phyloP scores from a whole-genome alignment of 306 rosid species.

The Cyamopsis tetragonoloba region DNA sequence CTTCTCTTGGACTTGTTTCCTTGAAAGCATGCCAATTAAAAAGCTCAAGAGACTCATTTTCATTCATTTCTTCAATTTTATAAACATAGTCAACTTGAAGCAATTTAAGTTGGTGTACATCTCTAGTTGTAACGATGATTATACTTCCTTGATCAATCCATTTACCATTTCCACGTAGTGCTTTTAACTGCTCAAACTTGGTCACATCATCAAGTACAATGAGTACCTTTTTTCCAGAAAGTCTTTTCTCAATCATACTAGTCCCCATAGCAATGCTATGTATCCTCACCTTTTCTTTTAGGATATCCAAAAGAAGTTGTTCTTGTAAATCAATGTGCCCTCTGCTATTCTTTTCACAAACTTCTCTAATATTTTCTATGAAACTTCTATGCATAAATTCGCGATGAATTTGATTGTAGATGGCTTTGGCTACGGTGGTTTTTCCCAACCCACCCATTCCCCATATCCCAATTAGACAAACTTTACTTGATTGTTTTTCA shows the following conservation, averaged over 20 bases:
- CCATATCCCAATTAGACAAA: not conserved
- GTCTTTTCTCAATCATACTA: not conserved
- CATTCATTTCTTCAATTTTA: not conserved
- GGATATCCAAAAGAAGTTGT: slow-evolving; percentile 2
- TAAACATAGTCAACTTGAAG: not conserved
- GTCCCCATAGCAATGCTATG: not conserved
- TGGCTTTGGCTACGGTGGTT: slow-evolving; percentile 13
- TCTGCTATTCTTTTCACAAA: not conserved
- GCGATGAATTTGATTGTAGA: not conserved
- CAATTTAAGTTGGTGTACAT: not conserved
- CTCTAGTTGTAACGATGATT: slow-evolving; percentile 24
- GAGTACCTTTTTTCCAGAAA: not conserved
- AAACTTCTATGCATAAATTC: not conserved
- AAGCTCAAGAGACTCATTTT: slow-evolving; percentile 25
- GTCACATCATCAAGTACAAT: slow-evolving; percentile 25
- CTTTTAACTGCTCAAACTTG: not conserved
- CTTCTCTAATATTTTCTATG: slow-evolving; percentile 20
- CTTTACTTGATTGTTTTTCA: not conserved
- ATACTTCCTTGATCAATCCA: slow-evolving; percentile 28
- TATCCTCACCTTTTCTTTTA: not conserved
- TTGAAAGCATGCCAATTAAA: slow-evolving; percentile 32
- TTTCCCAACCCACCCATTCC: slow-evolving; percentile 21
- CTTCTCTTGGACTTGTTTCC: not conserved
- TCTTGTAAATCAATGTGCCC: slow-evolving; percentile 9
- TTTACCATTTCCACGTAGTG: not conserved